Conservation (phyloP, 2,329 filamentous ascomycete species). For the Metarhizium brunneum region DNA sequence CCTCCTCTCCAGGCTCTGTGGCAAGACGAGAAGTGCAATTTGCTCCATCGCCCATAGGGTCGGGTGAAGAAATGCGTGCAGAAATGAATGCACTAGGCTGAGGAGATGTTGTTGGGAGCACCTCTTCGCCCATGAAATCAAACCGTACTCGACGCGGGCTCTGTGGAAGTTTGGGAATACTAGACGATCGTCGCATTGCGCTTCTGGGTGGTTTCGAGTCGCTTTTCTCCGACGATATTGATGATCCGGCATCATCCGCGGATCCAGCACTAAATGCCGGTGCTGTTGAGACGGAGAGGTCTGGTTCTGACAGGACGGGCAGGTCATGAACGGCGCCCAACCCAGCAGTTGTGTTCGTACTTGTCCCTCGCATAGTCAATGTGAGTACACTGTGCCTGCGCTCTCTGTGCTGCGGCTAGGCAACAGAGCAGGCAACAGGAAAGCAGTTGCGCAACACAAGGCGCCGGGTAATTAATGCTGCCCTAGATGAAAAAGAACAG, state of each 20-base stretch:
- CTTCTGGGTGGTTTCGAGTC: slow-evolving; percentile 41
- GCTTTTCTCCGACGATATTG: slow-evolving; percentile 43
- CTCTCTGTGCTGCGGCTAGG: neutral
- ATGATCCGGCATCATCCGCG: slow-evolving; percentile 41
- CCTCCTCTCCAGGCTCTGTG: slow-evolving; percentile 30
- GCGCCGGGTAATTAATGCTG: neutral
- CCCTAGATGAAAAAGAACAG: neutral
- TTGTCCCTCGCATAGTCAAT: slow-evolving; percentile 1
- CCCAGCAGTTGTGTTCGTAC: neutral
- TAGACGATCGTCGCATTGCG: slow-evolving; percentile 48
- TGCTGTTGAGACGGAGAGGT: slow-evolving; percentile 23
- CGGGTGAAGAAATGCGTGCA: slow-evolving; percentile 16
- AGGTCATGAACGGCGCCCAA: slow-evolving; percentile 7
- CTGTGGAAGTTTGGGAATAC: slow-evolving; percentile 36
- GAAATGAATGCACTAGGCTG: slow-evolving; percentile 25
- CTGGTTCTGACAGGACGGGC: slow-evolving; percentile 10
- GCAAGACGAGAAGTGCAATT: slow-evolving; percentile 23
- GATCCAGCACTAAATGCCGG: slow-evolving; percentile 21
- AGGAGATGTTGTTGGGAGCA: slow-evolving; percentile 50
- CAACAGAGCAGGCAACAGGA: slow-evolving; percentile 4
- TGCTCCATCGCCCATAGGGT: slow-evolving; percentile 16
- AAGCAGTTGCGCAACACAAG: neutral
- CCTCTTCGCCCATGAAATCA: slow-evolving; percentile 49
- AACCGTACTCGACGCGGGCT: slow-evolving; percentile 56
- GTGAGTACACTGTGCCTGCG: slow-evolving; percentile 4